These are phyloP conservation scores for Malus orientalis DNA, from an alignment of 306 rosid species.

Conservation along the genomic window DNA sequence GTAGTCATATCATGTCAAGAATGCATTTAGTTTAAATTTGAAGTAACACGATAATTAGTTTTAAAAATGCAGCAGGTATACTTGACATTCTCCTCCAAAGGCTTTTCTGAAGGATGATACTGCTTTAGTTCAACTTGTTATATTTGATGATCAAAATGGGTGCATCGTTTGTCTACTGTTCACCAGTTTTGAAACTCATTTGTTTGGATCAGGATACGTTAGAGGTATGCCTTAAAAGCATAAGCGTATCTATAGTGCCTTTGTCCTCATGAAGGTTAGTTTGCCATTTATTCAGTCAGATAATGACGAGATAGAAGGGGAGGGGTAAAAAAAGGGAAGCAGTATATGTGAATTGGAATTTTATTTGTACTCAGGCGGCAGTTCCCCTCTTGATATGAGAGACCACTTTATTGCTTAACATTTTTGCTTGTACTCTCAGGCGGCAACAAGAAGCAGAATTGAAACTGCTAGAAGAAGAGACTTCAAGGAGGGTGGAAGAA, in stretches of 20 bases:
- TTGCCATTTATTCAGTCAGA: slow-evolving; percentile 51
- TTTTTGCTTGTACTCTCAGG: slow-evolving; percentile 37
- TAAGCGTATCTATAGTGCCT: slow-evolving; percentile 65
- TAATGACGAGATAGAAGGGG: slow-evolving; percentile 6
- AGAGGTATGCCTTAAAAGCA: slow-evolving; percentile 99
- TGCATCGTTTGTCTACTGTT: slow-evolving; percentile 94
- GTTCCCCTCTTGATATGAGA: slow-evolving; percentile 7
- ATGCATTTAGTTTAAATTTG: slow-evolving; percentile 27
- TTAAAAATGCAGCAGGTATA: slow-evolving; percentile 78
- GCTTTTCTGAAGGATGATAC: slow-evolving; percentile 98
- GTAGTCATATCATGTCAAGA: slow-evolving; percentile 16
- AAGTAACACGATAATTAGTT: slow-evolving; percentile 47
- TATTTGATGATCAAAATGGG: slow-evolving; percentile 94
- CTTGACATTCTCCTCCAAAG: slow-evolving; percentile 93
- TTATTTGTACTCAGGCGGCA: slow-evolving; percentile 18
- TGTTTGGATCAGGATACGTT: slow-evolving; percentile 97
- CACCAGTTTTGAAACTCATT: slow-evolving; percentile 90
- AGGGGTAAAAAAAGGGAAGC: slow-evolving; percentile 6
- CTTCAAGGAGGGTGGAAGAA: slow-evolving; percentile 75
- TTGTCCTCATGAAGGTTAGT: slow-evolving; percentile 82
- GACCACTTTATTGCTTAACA: slow-evolving; percentile 37
- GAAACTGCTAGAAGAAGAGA: slow-evolving; percentile 70
- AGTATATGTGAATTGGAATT: slow-evolving; percentile 21
- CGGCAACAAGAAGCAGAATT: slow-evolving; percentile 66
- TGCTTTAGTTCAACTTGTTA: slow-evolving; percentile 92